Evolutionary conservation across 352 stramenopile genomes (phyloP).

Genomic region (Pythium periplocum): DNA sequence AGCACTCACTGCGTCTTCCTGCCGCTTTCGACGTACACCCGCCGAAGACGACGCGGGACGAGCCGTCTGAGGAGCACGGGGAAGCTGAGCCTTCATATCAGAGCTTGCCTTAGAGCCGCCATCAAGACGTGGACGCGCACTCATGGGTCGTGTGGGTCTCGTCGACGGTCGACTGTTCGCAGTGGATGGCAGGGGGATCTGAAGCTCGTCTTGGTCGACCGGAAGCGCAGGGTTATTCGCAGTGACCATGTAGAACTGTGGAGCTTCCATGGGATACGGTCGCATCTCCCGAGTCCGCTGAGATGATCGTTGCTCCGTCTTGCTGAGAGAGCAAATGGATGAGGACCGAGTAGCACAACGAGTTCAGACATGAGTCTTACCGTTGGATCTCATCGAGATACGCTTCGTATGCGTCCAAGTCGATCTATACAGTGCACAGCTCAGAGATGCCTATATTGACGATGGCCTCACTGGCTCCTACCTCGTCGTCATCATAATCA

Average conservation of each 20-base stretch:
- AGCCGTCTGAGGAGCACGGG: conserved; percentile 10
- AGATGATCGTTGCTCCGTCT: conserved; percentile 2
- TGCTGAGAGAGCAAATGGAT: too few relatives aligned
- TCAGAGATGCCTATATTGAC: too few relatives aligned
- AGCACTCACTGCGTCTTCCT: conserved; percentile 24
- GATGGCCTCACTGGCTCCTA: not conserved
- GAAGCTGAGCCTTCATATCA: not conserved
- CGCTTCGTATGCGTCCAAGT: conserved; percentile 58
- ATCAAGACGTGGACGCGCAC: conserved; percentile 22
- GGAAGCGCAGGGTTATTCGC: conserved; percentile 25
- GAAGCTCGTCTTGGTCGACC: conserved; percentile 3
- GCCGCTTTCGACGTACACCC: conserved; percentile 31
- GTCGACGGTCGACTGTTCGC: not conserved
- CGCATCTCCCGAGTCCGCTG: conserved; percentile 31
- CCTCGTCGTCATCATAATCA: conserved; percentile 22
- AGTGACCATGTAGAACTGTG: conserved; percentile 55
- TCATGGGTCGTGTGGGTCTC: conserved; percentile 29
- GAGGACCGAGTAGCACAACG: too few relatives aligned
- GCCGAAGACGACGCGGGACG: not conserved
- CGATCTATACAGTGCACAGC: conserved; percentile 23
- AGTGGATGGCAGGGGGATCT: too few relatives aligned
- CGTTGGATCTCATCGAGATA: conserved; percentile 47
- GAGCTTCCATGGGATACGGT: conserved; percentile 37
- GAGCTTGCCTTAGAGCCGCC: conserved; percentile 4
- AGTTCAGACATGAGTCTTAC: conserved; percentile 13